A percentile compares a stretch with the other conserved stretches of the same genome.
Conservation (phyloP, 345 rosid species). For the Carallia brachiata region DNA sequence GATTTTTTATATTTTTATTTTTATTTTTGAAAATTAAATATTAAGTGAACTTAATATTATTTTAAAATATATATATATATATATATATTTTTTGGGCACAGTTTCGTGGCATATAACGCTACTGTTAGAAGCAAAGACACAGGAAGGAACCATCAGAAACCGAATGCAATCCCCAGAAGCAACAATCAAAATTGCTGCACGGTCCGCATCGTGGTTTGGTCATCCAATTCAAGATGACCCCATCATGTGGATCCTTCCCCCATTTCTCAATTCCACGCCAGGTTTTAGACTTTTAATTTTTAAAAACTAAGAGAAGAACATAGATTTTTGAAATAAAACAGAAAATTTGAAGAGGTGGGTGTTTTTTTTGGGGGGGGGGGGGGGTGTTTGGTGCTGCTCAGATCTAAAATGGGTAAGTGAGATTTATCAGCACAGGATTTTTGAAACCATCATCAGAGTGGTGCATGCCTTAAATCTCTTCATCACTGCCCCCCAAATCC, state of each 20-base stretch:
- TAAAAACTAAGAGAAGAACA: no score
- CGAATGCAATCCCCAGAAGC: constrained; percentile 48
- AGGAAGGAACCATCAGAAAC: constrained; percentile 53
- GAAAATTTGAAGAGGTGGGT: neutral
- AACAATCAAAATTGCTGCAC: constrained; percentile 26
- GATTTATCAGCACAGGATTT: constrained; percentile 43
- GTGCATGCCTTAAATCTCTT: constrained; percentile 56
- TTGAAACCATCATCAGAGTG: constrained; percentile 38
- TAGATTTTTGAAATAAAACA: no score
- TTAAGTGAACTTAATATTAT: no score
- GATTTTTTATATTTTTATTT: no score
- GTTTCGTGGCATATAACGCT: no score
- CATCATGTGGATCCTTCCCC: constrained; percentile 34
- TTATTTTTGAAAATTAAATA: no score
- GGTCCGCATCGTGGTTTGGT: constrained; percentile 67
- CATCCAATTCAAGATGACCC: constrained; percentile 19
- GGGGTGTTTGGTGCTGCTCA: constrained; percentile 31
- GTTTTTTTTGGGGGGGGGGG: no score
- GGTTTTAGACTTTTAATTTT: no score
- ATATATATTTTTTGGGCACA: no score
- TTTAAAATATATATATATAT: no score
- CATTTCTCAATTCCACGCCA: neutral
- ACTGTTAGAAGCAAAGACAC: neutral
- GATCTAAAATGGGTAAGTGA: constrained; percentile 39
- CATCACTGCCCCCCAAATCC: constrained; percentile 35